phyloP scores from a whole-genome alignment of 345 rosid genomes.

The Eucalyptus albens region DNA sequence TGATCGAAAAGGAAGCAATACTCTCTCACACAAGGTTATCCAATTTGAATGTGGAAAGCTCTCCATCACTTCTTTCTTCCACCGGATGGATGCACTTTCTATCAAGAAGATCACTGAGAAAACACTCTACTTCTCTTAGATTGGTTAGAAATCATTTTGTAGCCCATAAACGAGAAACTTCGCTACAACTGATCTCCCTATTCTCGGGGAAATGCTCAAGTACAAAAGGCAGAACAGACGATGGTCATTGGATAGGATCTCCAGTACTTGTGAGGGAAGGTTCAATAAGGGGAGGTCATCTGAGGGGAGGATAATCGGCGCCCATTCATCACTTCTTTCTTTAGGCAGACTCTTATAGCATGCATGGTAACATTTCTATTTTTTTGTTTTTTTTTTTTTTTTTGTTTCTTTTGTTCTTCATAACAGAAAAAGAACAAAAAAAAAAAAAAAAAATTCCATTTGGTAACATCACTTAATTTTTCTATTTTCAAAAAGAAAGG shows the following conservation, averaged over 20 bases:
- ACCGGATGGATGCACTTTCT: conserved; percentile 10
- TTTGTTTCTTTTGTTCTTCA: too few species aligned
- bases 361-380: too few species aligned
- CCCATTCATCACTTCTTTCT: not conserved
- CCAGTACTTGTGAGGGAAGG: not conserved
- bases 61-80: conserved; percentile 1
- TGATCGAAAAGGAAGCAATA: conserved; percentile 5
- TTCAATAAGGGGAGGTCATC: not conserved
- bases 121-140: conserved; percentile 6
- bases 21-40: conserved; percentile 15
- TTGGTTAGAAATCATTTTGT: conserved; percentile 13
- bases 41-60: conserved; percentile 5
- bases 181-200: not conserved
- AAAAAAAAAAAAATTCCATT: too few species aligned
- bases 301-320: not conserved
- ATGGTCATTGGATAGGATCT: conserved; percentile 11
- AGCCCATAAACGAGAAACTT: conserved; percentile 14
- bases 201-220: conserved; percentile 15
- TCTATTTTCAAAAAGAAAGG: too few species aligned
- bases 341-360: too few species aligned
- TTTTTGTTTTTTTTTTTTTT: fast-evolving
- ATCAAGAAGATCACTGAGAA: conserved; percentile 9
- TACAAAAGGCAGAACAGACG: conserved; percentile 15
- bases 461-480: too few species aligned
- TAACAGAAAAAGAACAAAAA: too few species aligned